Conservation (phyloP, 2,329 filamentous ascomycete species). For the Talaromyces sp. region DNA sequence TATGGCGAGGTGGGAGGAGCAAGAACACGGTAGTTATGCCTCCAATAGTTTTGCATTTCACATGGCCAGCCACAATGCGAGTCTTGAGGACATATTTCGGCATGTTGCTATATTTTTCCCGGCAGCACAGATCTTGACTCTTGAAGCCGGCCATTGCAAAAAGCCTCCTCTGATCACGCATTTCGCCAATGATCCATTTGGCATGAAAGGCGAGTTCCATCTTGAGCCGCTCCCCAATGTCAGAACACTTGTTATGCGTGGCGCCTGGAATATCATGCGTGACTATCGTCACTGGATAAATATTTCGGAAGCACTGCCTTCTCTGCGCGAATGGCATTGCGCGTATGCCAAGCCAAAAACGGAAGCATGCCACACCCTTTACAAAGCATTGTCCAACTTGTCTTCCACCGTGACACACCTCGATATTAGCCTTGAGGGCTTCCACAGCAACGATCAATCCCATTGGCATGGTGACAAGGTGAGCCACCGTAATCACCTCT, state of each 20-base stretch:
- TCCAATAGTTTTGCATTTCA: constrained; percentile 25
- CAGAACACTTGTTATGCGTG: constrained; percentile 64
- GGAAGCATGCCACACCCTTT: constrained; percentile 66
- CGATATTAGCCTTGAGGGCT: constrained; percentile 64
- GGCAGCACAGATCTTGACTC: constrained; percentile 59
- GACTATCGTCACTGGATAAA: constrained; percentile 56
- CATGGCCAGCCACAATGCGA: constrained; percentile 55
- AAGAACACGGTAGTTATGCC: constrained; percentile 15
- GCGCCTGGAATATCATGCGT: constrained; percentile 71
- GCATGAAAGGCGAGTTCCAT: constrained; percentile 23
- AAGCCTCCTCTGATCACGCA: constrained; percentile 64
- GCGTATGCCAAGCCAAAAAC: constrained; percentile 64
- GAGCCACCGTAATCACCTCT: constrained; percentile 59
- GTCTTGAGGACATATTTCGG: constrained; percentile 62
- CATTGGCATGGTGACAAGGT: constrained; percentile 41
- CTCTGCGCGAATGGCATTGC: constrained; percentile 52
- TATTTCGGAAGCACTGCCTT: constrained; percentile 59
- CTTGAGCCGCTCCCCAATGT: constrained; percentile 51
- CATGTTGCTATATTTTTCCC: constrained; percentile 57
- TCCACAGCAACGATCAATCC: constrained; percentile 63
- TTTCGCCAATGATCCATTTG: constrained; percentile 39
- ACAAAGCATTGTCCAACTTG: constrained; percentile 54
- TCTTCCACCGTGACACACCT: constrained; percentile 56
- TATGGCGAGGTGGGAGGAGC: constrained; percentile 21
- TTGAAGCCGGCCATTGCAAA: constrained; percentile 71